Evolutionary conservation across 306 rosid genomes (phyloP), one percentile per base, ranked within the genome.

Genomic region (Myrica gale): DNA sequence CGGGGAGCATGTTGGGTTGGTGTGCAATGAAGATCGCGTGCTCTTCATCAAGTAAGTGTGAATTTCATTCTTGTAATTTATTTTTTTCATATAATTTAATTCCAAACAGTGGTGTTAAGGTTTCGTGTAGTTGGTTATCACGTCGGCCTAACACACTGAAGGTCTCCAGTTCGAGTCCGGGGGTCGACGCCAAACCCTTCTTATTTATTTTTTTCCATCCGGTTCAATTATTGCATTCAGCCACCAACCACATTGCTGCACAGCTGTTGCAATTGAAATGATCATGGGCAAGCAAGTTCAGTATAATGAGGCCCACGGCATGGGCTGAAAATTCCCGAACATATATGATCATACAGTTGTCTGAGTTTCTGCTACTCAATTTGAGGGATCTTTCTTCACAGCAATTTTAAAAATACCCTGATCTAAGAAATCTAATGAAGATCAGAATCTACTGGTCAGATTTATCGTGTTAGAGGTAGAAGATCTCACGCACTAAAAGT

Each of bases 131-230:
- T 80, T 91, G 96, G 97, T 93, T 89, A 89, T 91, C 96, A 93
- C 92, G 93, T 91, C 87, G 92, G 93, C 90, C 93, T 95, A 94
- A 91, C 96, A 94, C 96, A 94, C 95, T 90, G 93, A 86, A 86
- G 89, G 90, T 90, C 89, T 85, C 85, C 87, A 87, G 90, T 87
- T 85, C 90, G 85, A 89, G 57, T 4, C 63, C 63, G 63, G 63
- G 62, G n/a, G n/a, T n/a, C 63, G 39, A 57, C 63, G 63, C 63
- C 63, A 57, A 32, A 32, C 37, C 32, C 32, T 26, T 26, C 32
- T 26, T 26, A 1, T 26, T 26, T 26, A 1, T 26, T 26, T 26
- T 26, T 26, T 26, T 26, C 2, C 32, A 26, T 26, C 32, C 32
- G 32, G 1, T 26, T 2, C 1, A 1, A 26, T 26, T 1, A 26